Evolutionary conservation across 2,329 filamentous ascomycete species (phyloP).

Genomic region (Sodiomyces alkalinus): DNA sequence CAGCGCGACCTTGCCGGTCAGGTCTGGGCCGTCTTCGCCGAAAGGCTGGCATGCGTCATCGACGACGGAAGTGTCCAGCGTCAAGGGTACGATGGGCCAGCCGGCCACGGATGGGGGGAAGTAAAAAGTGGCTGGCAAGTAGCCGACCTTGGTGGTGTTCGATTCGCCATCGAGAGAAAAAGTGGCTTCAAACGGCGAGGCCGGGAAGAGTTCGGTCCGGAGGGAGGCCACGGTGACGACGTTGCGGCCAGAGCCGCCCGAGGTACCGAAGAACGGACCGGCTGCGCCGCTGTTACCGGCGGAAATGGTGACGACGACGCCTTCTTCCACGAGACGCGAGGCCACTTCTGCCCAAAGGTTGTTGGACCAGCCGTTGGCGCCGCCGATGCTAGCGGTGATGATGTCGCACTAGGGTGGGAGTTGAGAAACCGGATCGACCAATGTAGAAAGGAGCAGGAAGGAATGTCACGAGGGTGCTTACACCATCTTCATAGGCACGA

Average conservation of each 20-base stretch:
- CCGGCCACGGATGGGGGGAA: constrained; percentile 19
- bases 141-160: constrained; percentile 13
- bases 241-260: constrained; percentile 22
- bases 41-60: constrained; percentile 15
- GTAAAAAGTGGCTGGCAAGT: constrained; percentile 18
- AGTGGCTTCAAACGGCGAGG: constrained; percentile 15
- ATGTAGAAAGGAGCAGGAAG: not conserved
- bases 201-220: constrained; percentile 16
- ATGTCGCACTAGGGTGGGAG: too few relatives aligned
- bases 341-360: constrained; percentile 1
- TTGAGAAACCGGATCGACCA: constrained; percentile 1
- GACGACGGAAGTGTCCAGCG: constrained; percentile 11
- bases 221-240: constrained; percentile 27
- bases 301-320: constrained; percentile 34
- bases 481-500: constrained; percentile 18
- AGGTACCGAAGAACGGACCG: constrained; percentile 29
- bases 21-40: constrained; percentile 8
- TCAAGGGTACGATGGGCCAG: constrained; percentile 14
- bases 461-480: too few relatives aligned
- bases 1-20: constrained; percentile 12
- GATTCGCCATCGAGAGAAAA: constrained; percentile 12
- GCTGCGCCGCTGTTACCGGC: constrained; percentile 34
- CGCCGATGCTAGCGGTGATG: constrained; percentile 25
- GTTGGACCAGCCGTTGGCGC: constrained; percentile 1
- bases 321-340: constrained; percentile 13